Evolutionary conservation across 1,139 yeast genomes (phyloP).

Genomic region (Ogataea hybrid): DNA sequence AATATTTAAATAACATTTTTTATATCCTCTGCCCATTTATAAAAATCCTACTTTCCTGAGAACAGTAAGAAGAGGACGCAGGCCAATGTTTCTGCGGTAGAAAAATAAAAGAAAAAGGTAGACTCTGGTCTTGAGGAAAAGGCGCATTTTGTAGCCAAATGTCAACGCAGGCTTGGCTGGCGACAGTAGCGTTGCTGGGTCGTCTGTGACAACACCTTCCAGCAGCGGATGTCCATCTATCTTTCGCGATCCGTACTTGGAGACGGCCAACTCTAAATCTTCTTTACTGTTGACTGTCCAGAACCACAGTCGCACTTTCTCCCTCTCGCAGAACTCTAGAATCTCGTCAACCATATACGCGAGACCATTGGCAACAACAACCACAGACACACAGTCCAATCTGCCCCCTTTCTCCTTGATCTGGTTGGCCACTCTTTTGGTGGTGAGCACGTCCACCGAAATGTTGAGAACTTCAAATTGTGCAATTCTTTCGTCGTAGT

Average conservation of each 20-base stretch:
- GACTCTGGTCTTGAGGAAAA: slow-evolving; percentile 16
- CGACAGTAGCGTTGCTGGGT: slow-evolving; percentile 22
- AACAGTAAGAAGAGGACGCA: slow-evolving; percentile 16
- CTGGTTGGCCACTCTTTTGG: slow-evolving; percentile 33
- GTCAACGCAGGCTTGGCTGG: slow-evolving; percentile 1
- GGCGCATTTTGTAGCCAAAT: slow-evolving; percentile 12
- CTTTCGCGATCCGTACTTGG: slow-evolving; percentile 4
- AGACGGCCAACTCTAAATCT: slow-evolving; percentile 17
- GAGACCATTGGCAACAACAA: slow-evolving; percentile 37
- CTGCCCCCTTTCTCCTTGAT: slow-evolving; percentile 34
- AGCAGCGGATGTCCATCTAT: slow-evolving; percentile 13
- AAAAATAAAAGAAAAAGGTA: slow-evolving; percentile 21
- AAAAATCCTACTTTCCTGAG: slow-evolving; percentile 25
- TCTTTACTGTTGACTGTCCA: slow-evolving; percentile 73
- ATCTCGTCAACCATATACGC: slow-evolving; percentile 40
- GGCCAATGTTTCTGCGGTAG: slow-evolving; percentile 24
- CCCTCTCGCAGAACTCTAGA: slow-evolving; percentile 31
- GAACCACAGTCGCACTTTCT: slow-evolving; percentile 56
- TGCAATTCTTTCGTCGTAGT: slow-evolving; percentile 47
- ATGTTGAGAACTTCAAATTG: slow-evolving; percentile 52
- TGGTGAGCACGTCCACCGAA: slow-evolving; percentile 42
- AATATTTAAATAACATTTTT: background rate
- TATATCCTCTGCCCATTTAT: slow-evolving; percentile 6
- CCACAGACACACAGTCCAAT: slow-evolving; percentile 27
- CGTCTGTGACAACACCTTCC: slow-evolving; percentile 31